Evolutionary conservation across 768 basidiomycete species (phyloP).

Genomic region (Fomitopsis serialis): DNA sequence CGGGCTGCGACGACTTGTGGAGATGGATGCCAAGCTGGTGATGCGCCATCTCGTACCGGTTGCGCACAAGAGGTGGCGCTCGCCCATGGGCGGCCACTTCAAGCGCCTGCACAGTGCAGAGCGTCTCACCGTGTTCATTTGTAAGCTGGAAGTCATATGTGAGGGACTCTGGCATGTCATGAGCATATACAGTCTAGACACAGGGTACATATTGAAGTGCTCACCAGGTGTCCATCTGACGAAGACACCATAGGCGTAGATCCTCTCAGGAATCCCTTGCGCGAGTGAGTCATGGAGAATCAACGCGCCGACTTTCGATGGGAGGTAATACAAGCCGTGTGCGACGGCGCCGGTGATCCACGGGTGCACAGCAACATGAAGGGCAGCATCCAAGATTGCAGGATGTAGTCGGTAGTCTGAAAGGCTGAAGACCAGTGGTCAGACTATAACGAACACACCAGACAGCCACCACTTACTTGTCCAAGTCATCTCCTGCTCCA

Average conservation of each 20-base stretch:
- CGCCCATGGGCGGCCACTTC: constrained; percentile 10
- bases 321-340: constrained; percentile 27
- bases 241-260: constrained; percentile 20
- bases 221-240: constrained; percentile 26
- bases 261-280: constrained; percentile 4
- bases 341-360: constrained; percentile 25
- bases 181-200: background rate
- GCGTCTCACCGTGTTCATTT: constrained; percentile 20
- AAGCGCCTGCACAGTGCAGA: constrained; percentile 13
- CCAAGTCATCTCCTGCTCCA: background rate
- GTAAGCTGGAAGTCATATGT: constrained; percentile 22
- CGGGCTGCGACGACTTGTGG: background rate
- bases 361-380: constrained; percentile 29
- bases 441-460: too few species aligned
- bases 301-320: constrained; percentile 16
- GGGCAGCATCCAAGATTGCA: constrained; percentile 31
- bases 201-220: background rate
- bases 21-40: background rate
- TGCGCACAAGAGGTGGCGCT: background rate
- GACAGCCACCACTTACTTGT: background rate
- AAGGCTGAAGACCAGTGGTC: background rate
- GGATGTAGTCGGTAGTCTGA: constrained; percentile 12
- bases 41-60: background rate
- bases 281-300: constrained; percentile 12
- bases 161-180: constrained; percentile 15